Evolutionary conservation across 257 asterid species (phyloP).

Genomic region (Asclepias syriaca): DNA sequence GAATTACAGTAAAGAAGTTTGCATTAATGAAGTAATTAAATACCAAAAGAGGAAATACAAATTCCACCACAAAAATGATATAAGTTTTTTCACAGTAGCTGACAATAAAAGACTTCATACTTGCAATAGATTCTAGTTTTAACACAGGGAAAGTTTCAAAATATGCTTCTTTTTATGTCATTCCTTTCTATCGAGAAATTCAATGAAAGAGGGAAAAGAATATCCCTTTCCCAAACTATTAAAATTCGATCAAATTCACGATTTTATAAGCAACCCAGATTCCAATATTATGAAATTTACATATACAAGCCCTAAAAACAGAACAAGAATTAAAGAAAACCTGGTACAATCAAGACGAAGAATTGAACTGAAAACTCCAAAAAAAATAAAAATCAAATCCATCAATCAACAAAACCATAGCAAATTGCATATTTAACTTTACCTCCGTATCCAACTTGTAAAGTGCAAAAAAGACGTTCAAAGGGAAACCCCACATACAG

Average conservation of each 20-base stretch:
- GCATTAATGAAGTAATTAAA: not conserved
- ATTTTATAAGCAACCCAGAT: not conserved
- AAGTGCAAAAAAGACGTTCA: too few species aligned
- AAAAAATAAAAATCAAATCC: not conserved
- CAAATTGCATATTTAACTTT: not conserved
- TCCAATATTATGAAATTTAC: not conserved
- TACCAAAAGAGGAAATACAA: not conserved
- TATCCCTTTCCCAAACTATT: not conserved
- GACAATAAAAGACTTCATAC: not conserved
- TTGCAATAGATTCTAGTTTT: not conserved
- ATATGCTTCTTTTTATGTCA: not conserved
- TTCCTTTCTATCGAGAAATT: not conserved
- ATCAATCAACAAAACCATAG: not conserved
- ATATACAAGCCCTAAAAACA: not conserved
- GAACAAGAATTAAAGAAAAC: not conserved
- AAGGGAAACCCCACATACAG: constrained; percentile 8
- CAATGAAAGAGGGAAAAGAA: not conserved
- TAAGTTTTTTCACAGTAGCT: not conserved
- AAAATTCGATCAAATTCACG: constrained; percentile 2
- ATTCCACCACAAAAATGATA: not conserved
- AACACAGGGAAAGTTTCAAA: not conserved
- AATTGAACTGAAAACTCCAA: not conserved
- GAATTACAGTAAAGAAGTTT: not conserved
- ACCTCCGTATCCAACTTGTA: constrained; percentile 2
- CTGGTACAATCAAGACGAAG: not conserved